phyloP scores from a whole-genome alignment of 2,329 filamentous ascomycete species.

The Penicillium polonicum region DNA sequence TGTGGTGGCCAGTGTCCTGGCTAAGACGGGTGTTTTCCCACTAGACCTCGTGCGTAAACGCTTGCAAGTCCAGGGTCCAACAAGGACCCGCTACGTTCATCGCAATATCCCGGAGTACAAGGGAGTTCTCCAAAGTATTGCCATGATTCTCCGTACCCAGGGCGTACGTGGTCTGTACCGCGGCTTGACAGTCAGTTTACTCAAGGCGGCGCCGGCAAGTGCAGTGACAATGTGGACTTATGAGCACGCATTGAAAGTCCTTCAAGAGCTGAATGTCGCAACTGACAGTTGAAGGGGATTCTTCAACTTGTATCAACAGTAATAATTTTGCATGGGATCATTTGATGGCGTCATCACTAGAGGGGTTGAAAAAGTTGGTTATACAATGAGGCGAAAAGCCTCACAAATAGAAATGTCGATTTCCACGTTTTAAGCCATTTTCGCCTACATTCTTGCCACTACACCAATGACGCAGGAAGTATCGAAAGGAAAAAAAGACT shows the following conservation, averaged over 20 bases:
- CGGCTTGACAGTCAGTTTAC: constrained; percentile 79
- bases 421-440: neutral
- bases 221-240: constrained; percentile 96
- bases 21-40: constrained; percentile 90
- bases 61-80: constrained; percentile 93
- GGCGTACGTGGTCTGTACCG: constrained; percentile 80
- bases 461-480: too few relatives aligned
- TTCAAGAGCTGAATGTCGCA: constrained; percentile 46
- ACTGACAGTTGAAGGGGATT: neutral
- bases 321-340: constrained; percentile 1
- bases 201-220: constrained; percentile 92
- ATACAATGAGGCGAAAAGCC: neutral
- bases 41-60: constrained; percentile 90
- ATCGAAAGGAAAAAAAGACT: neutral
- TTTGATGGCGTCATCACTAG: constrained; percentile 3
- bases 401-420: neutral
- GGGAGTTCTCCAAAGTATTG: constrained; percentile 65
- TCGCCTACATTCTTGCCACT: too few relatives aligned
- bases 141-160: constrained; percentile 67
- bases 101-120: constrained; percentile 83
- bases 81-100: constrained; percentile 73
- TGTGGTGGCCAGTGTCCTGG: constrained; percentile 71
- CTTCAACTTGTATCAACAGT: neutral
- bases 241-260: constrained; percentile 66
- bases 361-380: neutral